Evolutionary conservation across 2,329 filamentous ascomycete genomes (phyloP), one percentile per base, ranked within the genome.

Genomic region (Colletotrichum noveboracense): DNA sequence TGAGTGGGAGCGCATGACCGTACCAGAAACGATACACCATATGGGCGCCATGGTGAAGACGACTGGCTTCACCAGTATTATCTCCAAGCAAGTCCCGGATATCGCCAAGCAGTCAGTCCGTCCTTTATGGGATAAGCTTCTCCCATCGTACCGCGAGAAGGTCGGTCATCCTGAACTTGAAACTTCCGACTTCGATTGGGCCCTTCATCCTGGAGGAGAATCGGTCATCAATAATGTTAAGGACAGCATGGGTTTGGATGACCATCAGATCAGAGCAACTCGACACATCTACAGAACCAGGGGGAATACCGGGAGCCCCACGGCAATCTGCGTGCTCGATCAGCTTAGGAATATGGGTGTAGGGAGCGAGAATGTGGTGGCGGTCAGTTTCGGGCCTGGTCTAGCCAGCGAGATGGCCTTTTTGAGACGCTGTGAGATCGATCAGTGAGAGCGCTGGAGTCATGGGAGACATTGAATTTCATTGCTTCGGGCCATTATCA

Each of bases 321-420:
- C 70, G 7, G 64, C 70, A 5, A 66, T 68, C 26, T 72, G 70
- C 36, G 70, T 72, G 55, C 64, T 68, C 2, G 70, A 72, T 24
- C 28, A 62, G 7, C 70, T 72, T 10, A 43, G 70, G n/a, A 68
- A 52, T 12, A 58, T 72, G 70, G 64, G 62, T 9, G 5, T 28
- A 14, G 70, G 70, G 24, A 72, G 64, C 24, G 64, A 68, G 3
- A 52, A 72, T 7, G 70, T 72, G 7, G 70, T 72, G 21, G 70
- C 64, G 6, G n/a, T 61, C 13, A 67, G 62, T 30, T 72, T 68
- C 16, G 70, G 70, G 10, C 70, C 70, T n/a, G 70, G 70, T 16
- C 26, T 72, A 18, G 70, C 70, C 34, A 72, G 48, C 36, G 70
- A 72, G 21, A 72, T 72, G 70, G 70, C 70, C 2, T 66, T 72